Evolutionary conservation across 1,284 basidiomycete genomes (phyloP).

Genomic region (Cutaneotrichosporon cavernicola): DNA sequence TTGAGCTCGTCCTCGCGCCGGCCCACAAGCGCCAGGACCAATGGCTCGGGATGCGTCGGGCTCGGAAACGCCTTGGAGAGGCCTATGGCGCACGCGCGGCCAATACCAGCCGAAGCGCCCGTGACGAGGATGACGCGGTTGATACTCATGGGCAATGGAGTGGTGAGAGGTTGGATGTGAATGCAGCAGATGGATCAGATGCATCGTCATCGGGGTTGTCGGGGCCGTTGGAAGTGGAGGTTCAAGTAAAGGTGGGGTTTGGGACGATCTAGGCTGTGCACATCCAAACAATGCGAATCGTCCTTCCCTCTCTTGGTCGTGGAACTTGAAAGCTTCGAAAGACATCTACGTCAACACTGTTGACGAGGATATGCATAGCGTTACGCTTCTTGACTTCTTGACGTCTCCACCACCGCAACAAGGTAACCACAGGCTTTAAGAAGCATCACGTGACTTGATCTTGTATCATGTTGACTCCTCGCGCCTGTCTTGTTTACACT

Average conservation of each 20-base stretch:
- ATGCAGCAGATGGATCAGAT: no score
- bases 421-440: neutral
- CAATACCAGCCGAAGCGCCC: constrained; percentile 56
- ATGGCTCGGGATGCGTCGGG: constrained; percentile 57
- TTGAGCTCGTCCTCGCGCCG: constrained; percentile 62
- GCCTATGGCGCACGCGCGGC: constrained; percentile 57
- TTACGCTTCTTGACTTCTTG: neutral
- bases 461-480: neutral
- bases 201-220: neutral
- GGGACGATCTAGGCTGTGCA: no score
- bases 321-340: no score
- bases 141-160: neutral
- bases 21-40: constrained; percentile 60
- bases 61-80: constrained; percentile 56
- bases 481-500: constrained; percentile 7
- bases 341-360: no score
- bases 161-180: no score
- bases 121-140: constrained; percentile 48
- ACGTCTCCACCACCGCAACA: neutral
- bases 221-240: neutral
- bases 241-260: no score
- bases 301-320: no score
- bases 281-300: no score
- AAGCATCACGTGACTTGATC: neutral
- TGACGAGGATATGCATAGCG: neutral